Evolutionary conservation across 345 rosid genomes (phyloP).

Genomic region (Triadica sebifera): DNA sequence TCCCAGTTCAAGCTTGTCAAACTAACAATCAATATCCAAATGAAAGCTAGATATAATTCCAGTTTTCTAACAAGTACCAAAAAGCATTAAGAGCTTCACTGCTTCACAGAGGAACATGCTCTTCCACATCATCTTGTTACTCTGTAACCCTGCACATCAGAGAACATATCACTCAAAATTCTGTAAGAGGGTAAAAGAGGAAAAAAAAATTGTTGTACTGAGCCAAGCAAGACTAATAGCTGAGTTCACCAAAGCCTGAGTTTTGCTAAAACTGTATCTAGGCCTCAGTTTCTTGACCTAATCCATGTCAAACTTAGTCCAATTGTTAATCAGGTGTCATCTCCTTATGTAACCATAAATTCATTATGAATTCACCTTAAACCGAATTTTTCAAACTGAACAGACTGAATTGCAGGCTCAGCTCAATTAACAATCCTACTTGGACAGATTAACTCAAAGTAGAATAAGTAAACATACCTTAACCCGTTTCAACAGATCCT

Average conservation of each 20-base stretch:
- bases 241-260: neutral
- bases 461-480: slow-evolving; percentile 48
- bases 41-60: neutral
- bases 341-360: neutral
- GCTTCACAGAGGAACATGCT: neutral
- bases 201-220: neutral
- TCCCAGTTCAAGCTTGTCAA: neutral
- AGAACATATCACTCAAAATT: neutral
- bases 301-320: neutral
- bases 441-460: neutral
- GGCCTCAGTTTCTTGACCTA: neutral
- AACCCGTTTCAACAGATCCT: slow-evolving; percentile 66
- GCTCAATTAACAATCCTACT: neutral
- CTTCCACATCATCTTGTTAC: slow-evolving; percentile 42
- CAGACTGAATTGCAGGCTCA: neutral
- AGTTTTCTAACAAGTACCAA: neutral
- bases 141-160: slow-evolving; percentile 49
- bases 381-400: neutral
- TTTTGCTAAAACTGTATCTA: neutral
- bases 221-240: neutral
- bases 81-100: neutral
- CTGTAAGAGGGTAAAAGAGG: too few species aligned
- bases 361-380: neutral
- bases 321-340: neutral
- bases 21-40: neutral